Percentiles rank a stretch among this genome's conserved stretches.
These are phyloP conservation scores for Neoascochyta sp. DNA, from an alignment of 2,329 filamentous ascomycete genomes.

Conservation along the genomic window DNA sequence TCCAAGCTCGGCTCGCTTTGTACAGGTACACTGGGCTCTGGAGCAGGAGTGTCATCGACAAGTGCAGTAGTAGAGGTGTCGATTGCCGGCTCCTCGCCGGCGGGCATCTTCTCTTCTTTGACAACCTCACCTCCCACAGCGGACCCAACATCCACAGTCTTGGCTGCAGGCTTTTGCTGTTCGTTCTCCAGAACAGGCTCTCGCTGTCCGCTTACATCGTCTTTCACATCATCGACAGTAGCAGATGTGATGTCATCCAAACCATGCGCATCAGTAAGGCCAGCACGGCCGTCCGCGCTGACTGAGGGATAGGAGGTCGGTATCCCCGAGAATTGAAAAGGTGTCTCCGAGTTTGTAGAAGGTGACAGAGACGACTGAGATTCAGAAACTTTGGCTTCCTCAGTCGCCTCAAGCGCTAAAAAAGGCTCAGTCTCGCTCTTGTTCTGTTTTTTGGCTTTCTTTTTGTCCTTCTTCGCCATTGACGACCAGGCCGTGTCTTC, in stretches of 20 bases:
- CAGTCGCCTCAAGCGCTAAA: constrained; percentile 34
- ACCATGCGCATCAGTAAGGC: constrained; percentile 11
- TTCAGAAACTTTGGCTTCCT: constrained; percentile 31
- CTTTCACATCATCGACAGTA: constrained; percentile 1
- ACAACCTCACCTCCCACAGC: constrained; percentile 8
- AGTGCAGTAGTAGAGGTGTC: constrained; percentile 5
- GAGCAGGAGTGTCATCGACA: no score
- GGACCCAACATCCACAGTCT: constrained; percentile 1
- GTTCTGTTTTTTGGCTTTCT: constrained; percentile 18
- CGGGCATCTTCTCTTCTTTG: constrained; percentile 12
- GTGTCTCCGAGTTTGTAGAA: constrained; percentile 28
- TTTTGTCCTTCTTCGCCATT: constrained; percentile 15
- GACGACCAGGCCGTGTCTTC: constrained; percentile 7
- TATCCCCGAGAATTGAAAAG: constrained; percentile 28
- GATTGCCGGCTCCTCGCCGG: constrained; percentile 8
- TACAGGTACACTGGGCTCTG: no score
- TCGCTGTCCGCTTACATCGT: constrained; percentile 4
- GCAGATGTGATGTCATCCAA: constrained; percentile 1
- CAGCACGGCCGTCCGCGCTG: constrained; percentile 23
- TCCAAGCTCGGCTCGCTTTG: no score
- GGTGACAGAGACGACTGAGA: constrained; percentile 29
- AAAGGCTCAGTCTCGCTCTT: constrained; percentile 20
- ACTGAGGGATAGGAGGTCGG: constrained; percentile 27
- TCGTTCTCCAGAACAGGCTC: not conserved
- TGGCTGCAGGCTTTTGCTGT: not conserved